These are phyloP conservation scores for Talaromyces pinophilus DNA, from an alignment of 2,329 filamentous ascomycete species.

Conservation along the genomic window DNA sequence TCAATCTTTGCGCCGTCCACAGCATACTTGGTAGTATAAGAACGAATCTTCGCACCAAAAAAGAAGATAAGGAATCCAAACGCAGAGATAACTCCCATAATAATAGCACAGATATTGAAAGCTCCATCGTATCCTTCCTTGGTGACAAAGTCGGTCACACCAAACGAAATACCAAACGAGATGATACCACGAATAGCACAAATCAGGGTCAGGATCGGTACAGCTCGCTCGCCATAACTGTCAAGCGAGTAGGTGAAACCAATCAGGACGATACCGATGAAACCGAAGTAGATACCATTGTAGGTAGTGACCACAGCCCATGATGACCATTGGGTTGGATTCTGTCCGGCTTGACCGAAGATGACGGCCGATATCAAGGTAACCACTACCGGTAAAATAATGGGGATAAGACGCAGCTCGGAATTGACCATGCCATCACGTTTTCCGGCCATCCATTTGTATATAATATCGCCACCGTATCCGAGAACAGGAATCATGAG, in stretches of 20 bases:
- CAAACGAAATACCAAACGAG: not conserved
- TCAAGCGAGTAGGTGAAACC: not conserved
- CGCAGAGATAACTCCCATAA: not conserved
- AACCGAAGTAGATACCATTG: not conserved
- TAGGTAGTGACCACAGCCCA: not conserved
- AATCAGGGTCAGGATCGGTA: not conserved
- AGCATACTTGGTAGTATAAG: not conserved
- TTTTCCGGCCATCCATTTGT: not conserved
- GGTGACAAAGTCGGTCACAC: not conserved
- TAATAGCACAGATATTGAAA: not conserved
- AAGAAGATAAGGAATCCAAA: not conserved
- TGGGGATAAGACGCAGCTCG: not conserved
- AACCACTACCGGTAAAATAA: not conserved
- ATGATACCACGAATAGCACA: not conserved
- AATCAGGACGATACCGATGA: not conserved
- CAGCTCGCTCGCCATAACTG: not conserved
- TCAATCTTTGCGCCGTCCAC: not conserved
- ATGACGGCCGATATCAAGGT: not conserved
- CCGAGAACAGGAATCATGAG: not conserved
- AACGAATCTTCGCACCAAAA: not conserved
- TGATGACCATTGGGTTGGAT: not conserved
- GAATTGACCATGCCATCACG: not conserved
- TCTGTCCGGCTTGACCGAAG: not conserved
- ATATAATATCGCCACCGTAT: not conserved
- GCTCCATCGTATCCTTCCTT: not conserved